phyloP scores from a whole-genome alignment of 768 basidiomycete species.

The Mycena crocata region DNA sequence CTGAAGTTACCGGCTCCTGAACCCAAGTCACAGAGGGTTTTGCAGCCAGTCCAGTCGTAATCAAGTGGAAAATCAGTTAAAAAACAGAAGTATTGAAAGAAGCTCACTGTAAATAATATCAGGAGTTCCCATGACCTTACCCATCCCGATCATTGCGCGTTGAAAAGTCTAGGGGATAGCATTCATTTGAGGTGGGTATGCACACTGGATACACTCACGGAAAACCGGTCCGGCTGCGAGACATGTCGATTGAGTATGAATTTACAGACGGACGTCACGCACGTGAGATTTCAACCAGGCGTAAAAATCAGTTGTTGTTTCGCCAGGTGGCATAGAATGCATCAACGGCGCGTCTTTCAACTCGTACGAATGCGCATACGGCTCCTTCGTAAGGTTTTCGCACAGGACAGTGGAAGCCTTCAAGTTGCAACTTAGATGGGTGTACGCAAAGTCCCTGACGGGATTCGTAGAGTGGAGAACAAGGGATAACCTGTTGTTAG shows the following conservation, averaged over 20 bases:
- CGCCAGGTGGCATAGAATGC: neutral
- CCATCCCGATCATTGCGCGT: slow-evolving; percentile 1
- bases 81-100: neutral
- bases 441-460: neutral
- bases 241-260: neutral
- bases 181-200: neutral
- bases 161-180: neutral
- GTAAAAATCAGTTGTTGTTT: neutral
- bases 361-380: neutral
- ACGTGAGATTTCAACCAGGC: neutral
- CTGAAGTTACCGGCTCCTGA: neutral
- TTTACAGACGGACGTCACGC: neutral
- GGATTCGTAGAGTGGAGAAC: slow-evolving; percentile 25
- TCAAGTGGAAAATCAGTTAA: neutral
- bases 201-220: neutral
- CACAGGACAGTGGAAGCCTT: neutral
- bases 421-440: neutral
- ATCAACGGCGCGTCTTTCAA: neutral
- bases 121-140: neutral
- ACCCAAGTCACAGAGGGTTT: neutral
- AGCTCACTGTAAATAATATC: neutral
- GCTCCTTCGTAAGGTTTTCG: neutral
- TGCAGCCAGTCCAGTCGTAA: neutral
- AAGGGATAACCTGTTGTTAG: slow-evolving; percentile 41
- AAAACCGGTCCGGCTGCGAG: neutral